Evolutionary conservation across 73 alveolate species (phyloP), one percentile per base, ranked within the genome.

Genomic region (Paramecium caudatum): DNA sequence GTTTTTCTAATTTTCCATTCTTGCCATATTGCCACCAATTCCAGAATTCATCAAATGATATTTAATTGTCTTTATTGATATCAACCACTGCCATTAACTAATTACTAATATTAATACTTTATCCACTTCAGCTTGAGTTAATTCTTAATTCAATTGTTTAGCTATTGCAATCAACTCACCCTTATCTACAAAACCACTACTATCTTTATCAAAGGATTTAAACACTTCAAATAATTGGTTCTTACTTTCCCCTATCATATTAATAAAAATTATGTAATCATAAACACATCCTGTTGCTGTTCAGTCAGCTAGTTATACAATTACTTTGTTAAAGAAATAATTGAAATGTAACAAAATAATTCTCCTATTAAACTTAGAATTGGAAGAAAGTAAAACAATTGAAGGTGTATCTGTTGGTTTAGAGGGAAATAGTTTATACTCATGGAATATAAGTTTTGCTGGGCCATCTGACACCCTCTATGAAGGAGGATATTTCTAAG

Each of bases 401-500:
- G 88, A 74, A 41, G 88, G 88, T 16, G 93, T 86, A 37, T 96
- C 99, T 27, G 98, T 96, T 34, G 99, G 99, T 0, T 91, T 97
- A 15, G 95, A 91, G 34, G 98, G 95, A 25, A 95, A 91, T 46
- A 92, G 95, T 82, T 84, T 90, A 48, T 97, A 91, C 78, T 61
- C 87, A 70, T 97, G 99, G 99, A 91, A 62, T 37, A 95, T 96
- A 13, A 90, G 94, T 43, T 95, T 97, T 68, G 95, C 91, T 34
- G 99, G 99, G n/a, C 99, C 99, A 27, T 68, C 93, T 30, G 99
- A 96, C 46, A 94, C 99, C 25, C 94, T 95, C 23, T 97, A 97
- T 61, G 99, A 96, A 82, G 99, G 98, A 9, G 99, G 99, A 15
- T 90, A 91, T 55, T 97, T 97, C 92, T 55, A 91, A 90, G 97